Conservation (phyloP, 169 alveolate species). For the Cryptosporidium ryanae region DNA sequence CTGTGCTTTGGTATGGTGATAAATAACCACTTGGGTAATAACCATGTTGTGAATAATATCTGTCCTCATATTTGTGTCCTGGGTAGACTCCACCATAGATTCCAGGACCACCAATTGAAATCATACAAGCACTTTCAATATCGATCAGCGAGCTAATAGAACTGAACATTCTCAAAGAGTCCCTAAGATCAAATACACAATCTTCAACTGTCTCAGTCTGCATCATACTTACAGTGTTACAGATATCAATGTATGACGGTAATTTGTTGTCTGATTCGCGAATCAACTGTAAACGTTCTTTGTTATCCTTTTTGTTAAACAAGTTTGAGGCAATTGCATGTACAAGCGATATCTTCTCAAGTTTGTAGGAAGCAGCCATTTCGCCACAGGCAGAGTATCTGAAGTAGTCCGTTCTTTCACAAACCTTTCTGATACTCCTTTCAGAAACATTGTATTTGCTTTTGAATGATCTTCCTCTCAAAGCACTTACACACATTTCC, state of each 20-base stretch:
- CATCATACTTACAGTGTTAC: slow-evolving; percentile 18
- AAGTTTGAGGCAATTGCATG: slow-evolving; percentile 6
- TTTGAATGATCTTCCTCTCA: neutral
- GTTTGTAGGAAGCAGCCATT: neutral
- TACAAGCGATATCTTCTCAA: slow-evolving; percentile 11
- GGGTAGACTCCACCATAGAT: neutral
- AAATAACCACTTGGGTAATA: slow-evolving; percentile 3
- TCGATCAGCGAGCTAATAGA: neutral
- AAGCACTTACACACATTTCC: slow-evolving; percentile 14
- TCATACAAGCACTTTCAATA: slow-evolving; percentile 36
- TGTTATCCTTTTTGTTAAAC: slow-evolving; percentile 19
- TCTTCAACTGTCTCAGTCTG: slow-evolving; percentile 42
- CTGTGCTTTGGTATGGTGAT: neutral
- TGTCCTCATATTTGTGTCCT: neutral
- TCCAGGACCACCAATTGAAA: slow-evolving; percentile 1
- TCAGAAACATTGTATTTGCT: slow-evolving; percentile 12
- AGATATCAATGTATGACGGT: slow-evolving; percentile 28
- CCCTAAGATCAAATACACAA: slow-evolving; percentile 41
- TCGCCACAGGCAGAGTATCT: slow-evolving; percentile 46
- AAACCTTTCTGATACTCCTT: slow-evolving; percentile 43
- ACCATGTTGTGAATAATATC: neutral
- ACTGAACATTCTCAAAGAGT: neutral
- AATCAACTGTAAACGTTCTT: slow-evolving; percentile 54
- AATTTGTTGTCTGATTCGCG: neutral
- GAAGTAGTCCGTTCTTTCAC: slow-evolving; percentile 37